Evolutionary conservation across 768 basidiomycete species (phyloP), one percentile per base, ranked within the genome.

Genomic region (Hypsizygus marmoreus): DNA sequence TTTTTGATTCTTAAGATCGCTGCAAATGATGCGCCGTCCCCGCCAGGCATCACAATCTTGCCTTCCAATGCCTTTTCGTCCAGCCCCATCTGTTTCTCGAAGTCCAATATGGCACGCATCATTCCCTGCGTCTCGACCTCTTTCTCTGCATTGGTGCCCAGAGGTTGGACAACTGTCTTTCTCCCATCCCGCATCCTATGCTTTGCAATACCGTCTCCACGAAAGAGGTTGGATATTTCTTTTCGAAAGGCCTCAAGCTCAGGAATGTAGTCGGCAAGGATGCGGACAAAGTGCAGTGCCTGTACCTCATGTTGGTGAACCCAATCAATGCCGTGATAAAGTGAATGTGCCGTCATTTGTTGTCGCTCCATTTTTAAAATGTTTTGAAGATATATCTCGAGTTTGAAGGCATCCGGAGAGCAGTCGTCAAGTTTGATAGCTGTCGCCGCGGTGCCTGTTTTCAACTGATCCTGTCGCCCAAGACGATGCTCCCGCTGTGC

Each of bases 81-180:
- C 24, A 58, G 35, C 5, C 57, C 59, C 50, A 58, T 55, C 30
- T 61, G 57, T 22, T 38, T 10, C 25, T 41, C 40, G 19, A 41
- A 41, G 16, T 41, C 40, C 29, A 41, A 20, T 16, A 41, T 28
- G 8, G 51, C 49, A n/a, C 49, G 49, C 37, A 47, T 45, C 60
- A 61, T 61, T 5, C 60, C 57, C 22, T 48, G 50, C 6, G 53
- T 61, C 37, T 58, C 55, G 2, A 45, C 50, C 40, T 61, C 55
- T 20, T 40, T 17, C 33, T 61, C 51, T 1, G 42, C 53, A 39
- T 61, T 61, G n/a, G 57, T 58, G 20, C 57, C 51, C 7, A 61
- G 55, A 16, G 55, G 53, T 31, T 56, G 55, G 7, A 61, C 44
- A 6, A 46, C 33, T 4, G 55, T 53, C 20, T 56, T 61, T 13